These are phyloP conservation scores for Prunus fruticosa DNA, from an alignment of 306 rosid genomes.

Conservation along the genomic window DNA sequence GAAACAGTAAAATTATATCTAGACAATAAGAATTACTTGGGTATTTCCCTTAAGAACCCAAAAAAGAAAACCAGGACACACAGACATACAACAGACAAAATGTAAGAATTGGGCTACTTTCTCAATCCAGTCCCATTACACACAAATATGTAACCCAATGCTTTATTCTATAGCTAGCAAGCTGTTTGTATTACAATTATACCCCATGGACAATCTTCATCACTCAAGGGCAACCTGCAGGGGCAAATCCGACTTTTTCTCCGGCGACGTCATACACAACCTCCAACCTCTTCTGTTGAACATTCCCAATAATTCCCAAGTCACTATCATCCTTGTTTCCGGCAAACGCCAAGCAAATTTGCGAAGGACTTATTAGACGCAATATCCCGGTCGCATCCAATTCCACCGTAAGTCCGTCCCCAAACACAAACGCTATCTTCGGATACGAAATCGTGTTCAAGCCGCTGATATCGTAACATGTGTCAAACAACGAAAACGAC, in stretches of 20 bases:
- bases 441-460: not conserved
- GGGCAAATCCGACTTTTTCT: slow-evolving; percentile 56
- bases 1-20: no score
- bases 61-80: no score
- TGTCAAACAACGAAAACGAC: slow-evolving; percentile 17
- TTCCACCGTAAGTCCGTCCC: slow-evolving; percentile 3
- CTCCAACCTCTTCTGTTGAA: slow-evolving; percentile 57
- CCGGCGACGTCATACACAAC: slow-evolving; percentile 65
- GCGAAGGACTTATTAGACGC: not conserved
- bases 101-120: no score
- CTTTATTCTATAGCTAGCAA: no score
- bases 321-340: slow-evolving; percentile 32
- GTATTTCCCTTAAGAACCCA: no score
- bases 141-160: no score
- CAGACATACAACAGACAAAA: no score
- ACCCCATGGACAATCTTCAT: not conserved
- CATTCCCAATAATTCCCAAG: slow-evolving; percentile 57
- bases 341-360: slow-evolving; percentile 69
- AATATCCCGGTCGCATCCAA: not conserved
- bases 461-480: slow-evolving; percentile 18
- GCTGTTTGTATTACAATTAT: no score
- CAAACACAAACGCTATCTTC: slow-evolving; percentile 11
- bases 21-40: no score
- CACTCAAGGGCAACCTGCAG: slow-evolving; percentile 33
- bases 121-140: no score